Conservation (phyloP, 345 rosid species). For the Geranium rotundifolium region DNA sequence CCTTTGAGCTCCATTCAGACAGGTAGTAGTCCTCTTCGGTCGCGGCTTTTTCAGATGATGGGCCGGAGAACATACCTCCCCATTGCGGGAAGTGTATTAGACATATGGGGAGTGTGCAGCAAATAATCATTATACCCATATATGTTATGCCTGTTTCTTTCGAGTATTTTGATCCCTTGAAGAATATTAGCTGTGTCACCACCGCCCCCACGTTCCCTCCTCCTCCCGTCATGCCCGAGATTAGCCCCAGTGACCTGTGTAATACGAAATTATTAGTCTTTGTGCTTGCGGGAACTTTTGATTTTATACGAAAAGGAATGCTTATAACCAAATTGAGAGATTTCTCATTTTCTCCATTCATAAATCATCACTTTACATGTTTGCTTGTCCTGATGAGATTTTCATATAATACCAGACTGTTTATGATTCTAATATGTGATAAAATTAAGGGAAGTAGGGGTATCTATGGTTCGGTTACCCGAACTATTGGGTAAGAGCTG, state of each 20-base stretch:
- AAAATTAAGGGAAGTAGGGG: no score
- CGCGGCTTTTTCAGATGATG: conserved; percentile 26
- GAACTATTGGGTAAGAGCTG: no score
- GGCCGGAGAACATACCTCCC: conserved; percentile 91
- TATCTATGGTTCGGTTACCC: no score
- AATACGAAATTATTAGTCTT: no score
- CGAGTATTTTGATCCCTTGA: conserved; percentile 67
- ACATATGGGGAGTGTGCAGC: conserved; percentile 54
- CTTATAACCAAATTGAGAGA: no score
- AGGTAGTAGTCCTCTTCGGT: conserved; percentile 74
- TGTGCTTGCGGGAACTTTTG: no score
- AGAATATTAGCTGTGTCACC: conserved; percentile 70
- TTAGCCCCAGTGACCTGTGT: conserved; percentile 62
- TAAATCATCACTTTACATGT: no score
- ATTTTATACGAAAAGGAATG: no score
- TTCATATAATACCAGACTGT: no score
- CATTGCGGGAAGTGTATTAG: conserved; percentile 78
- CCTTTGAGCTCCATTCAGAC: conserved; percentile 57
- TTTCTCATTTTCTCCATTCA: no score
- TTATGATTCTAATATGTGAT: no score
- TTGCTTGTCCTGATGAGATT: no score
- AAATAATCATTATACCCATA: conserved; percentile 73
- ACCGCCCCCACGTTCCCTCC: conserved; percentile 90
- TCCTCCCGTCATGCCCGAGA: conserved; percentile 86
- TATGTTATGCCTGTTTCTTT: conserved; percentile 64